Conservation (phyloP, 495 filamentous ascomycete genomes). For the Aspergillus indologenus region DNA sequence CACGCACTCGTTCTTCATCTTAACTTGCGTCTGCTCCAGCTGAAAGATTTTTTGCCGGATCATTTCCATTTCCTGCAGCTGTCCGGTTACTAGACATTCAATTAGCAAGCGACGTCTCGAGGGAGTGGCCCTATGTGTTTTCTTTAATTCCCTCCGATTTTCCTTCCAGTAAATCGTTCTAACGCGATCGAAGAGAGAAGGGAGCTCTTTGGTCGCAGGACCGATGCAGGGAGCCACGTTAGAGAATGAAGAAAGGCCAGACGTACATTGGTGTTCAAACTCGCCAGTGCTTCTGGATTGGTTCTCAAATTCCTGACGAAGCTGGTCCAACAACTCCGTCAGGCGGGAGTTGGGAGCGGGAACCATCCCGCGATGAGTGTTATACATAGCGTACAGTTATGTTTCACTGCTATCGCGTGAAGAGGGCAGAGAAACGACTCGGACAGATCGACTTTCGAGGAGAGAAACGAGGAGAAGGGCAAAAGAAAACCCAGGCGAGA, state of each 20-base stretch:
- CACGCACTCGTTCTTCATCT: conserved; percentile 84
- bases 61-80: conserved; percentile 89
- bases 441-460: background rate
- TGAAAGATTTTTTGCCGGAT: conserved; percentile 87
- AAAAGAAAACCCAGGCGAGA: conserved; percentile 6
- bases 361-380: conserved; percentile 80
- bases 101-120: conserved; percentile 24
- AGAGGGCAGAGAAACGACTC: background rate
- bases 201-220: background rate
- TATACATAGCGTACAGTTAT: conserved; percentile 67
- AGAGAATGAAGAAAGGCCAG: conserved; percentile 12
- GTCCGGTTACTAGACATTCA: conserved; percentile 64
- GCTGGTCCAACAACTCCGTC: conserved; percentile 84
- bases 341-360: conserved; percentile 71
- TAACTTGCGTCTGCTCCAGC: conserved; percentile 81
- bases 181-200: too few species aligned
- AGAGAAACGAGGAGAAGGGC: conserved; percentile 4
- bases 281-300: conserved; percentile 72
- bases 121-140: background rate
- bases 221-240: background rate
- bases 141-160: background rate
- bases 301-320: conserved; percentile 85
- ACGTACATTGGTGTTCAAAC: conserved; percentile 89
- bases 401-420: background rate
- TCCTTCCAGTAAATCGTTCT: background rate